phyloP scores from a whole-genome alignment of 2,329 filamentous ascomycete genomes.

The Aaosphaeria arxii region DNA sequence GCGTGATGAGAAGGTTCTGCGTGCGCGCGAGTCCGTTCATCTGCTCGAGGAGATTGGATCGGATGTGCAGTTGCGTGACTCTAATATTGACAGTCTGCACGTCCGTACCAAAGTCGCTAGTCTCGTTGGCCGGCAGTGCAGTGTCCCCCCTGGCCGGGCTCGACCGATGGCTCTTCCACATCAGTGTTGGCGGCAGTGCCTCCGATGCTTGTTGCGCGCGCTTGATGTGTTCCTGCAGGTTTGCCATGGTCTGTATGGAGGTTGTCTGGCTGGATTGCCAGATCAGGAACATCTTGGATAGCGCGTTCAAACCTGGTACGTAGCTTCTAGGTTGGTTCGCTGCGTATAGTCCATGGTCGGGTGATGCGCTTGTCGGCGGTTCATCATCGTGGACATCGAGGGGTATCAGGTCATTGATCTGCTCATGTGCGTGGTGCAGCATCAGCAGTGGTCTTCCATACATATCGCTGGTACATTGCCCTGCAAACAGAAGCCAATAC shows the following conservation, averaged over 20 bases:
- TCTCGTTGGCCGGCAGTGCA: not conserved
- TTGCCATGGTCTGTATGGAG: not conserved
- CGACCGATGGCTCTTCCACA: not conserved
- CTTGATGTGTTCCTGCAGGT: not conserved
- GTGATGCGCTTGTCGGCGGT: not conserved
- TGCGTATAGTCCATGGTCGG: not conserved
- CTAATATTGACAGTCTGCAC: slow-evolving; percentile 20
- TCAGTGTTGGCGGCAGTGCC: not conserved
- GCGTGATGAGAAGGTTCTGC: slow-evolving; percentile 10
- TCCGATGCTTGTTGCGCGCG: not conserved
- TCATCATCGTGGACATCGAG: not conserved
- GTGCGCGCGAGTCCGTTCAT: slow-evolving; percentile 13
- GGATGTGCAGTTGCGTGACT: slow-evolving; percentile 19
- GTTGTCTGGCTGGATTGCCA: slow-evolving; percentile 19
- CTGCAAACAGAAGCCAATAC: slow-evolving; percentile 18
- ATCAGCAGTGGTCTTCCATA: slow-evolving; percentile 11
- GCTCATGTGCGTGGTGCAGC: not conserved
- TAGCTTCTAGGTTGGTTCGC: slow-evolving; percentile 5
- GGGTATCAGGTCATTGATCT: not conserved
- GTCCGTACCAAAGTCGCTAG: slow-evolving; percentile 13
- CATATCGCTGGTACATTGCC: slow-evolving; percentile 16
- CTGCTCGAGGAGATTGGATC: slow-evolving; percentile 17
- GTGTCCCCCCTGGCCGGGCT: not conserved
- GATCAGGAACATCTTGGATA: slow-evolving; percentile 13
- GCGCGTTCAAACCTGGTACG: slow-evolving; percentile 15